These are phyloP conservation scores for Suhomyces pyralidae DNA, from an alignment of 805 yeast species.

Conservation along the genomic window DNA sequence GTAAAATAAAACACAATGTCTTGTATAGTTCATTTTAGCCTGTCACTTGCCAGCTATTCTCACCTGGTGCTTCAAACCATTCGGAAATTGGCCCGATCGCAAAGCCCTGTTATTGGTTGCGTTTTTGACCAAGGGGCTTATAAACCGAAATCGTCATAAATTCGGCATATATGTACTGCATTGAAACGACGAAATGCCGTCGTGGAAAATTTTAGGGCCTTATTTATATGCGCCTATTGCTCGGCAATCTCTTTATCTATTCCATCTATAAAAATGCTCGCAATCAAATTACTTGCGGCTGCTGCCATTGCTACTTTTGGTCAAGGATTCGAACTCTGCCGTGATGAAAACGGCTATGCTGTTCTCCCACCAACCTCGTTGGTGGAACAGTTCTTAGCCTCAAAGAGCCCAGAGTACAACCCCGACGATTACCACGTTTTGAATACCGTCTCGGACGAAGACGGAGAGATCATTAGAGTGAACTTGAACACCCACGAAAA, in stretches of 20 bases:
- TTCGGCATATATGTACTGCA: neutral
- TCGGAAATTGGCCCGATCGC: neutral
- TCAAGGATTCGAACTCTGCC: slow-evolving; percentile 9
- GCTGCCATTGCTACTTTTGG: slow-evolving; percentile 5
- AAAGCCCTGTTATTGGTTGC: neutral
- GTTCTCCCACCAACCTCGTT: slow-evolving; percentile 14
- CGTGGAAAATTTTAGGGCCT: neutral
- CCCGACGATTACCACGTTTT: slow-evolving; percentile 9
- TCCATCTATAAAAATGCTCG: slow-evolving; percentile 6
- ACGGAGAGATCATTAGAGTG: slow-evolving; percentile 12
- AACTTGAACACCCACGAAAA: slow-evolving; percentile 13
- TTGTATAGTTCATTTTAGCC: neutral
- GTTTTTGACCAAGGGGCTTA: neutral
- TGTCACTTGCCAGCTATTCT: neutral
- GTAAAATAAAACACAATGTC: no score
- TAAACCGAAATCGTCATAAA: neutral
- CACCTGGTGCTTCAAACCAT: neutral
- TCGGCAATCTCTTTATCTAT: neutral
- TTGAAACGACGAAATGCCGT: neutral
- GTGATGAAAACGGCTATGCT: slow-evolving; percentile 11
- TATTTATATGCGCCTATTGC: neutral
- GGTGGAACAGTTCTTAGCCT: slow-evolving; percentile 8
- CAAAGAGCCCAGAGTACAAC: slow-evolving; percentile 1
- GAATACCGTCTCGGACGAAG: slow-evolving; percentile 9
- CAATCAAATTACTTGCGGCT: slow-evolving; percentile 5